Conservation (phyloP, 495 filamentous ascomycete species). For the Echria macrotheca region DNA sequence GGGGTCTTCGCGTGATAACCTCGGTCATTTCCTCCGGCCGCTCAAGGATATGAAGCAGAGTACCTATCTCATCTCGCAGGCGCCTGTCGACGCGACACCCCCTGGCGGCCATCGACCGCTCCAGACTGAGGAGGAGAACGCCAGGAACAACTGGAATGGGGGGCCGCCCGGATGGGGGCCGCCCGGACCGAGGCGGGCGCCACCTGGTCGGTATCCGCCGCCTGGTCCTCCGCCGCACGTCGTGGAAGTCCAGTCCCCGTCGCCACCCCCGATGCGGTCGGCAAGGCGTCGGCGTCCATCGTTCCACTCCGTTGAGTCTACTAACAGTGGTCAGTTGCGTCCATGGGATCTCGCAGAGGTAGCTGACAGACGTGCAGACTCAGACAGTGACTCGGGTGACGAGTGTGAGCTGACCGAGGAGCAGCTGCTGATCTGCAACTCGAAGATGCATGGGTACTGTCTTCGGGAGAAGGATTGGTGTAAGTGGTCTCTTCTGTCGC, state of each 20-base stretch:
- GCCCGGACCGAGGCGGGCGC: not conserved
- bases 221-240: not conserved
- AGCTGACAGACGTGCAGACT: not conserved
- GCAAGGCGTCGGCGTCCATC: too few relatives aligned
- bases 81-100: conserved; percentile 10
- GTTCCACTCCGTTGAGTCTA: too few relatives aligned
- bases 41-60: not conserved
- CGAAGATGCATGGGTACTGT: conserved; percentile 26
- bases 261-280: not conserved
- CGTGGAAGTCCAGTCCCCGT: not conserved
- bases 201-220: not conserved
- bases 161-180: not conserved
- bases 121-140: not conserved
- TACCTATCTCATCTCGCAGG: conserved; percentile 15
- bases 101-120: conserved; percentile 16
- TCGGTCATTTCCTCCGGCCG: too few relatives aligned
- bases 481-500: conserved; percentile 2
- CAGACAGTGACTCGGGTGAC: not conserved
- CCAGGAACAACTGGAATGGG: not conserved
- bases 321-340: not conserved
- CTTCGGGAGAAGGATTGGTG: conserved; percentile 32
- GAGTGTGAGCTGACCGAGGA: conserved; percentile 7
- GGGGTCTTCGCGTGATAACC: too few relatives aligned
- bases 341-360: not conserved
- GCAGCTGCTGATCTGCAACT: conserved; percentile 24